Base-by-base conservation (phyloP, 192 early-diverging fungal genomes). In the Umbelopsis ramanniana region DNA sequence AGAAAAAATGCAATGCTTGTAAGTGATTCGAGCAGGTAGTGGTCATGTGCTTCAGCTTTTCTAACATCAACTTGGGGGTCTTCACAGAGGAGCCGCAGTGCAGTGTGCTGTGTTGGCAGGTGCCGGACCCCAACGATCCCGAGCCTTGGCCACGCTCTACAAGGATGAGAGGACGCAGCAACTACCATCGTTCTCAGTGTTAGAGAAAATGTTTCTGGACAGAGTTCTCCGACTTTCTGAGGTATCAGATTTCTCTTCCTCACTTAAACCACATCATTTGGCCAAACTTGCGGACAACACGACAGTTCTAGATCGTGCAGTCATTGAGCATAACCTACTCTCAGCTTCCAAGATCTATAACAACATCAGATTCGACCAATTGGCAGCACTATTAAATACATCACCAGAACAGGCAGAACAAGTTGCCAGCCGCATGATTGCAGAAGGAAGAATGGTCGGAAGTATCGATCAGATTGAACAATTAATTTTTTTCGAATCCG, bases 161-260 rank as follows among this genome's bases (percentile, higher is more conserved):
- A 95, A 94, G 73, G 95, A 98, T 77, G 94, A 97, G 63, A 89
- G 95, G 46, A 89, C 93, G 15, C 87, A 93, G 19, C 87, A 93
- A n/a, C 83, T 92, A 22, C 84, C 91, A 6, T 81, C 85, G 43
- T 93, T 88, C 54, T 78, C 87, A 17, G 88, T 99, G n/a, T 74
- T 99, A 50, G 94, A 96, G 74, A 98, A 96, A 82, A 97, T 98
- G 91, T 95, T 96, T 68, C 80, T 97, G 47, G 95, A 93, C 78
- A 90, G 95, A 4, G 89, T 97, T 14, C 87, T 97, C 60, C 86
- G 89, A 40, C 84, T 83, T 12, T 76, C 83, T 10, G 94, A 98
- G 79, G 92, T 97, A 14, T 90, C 87, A 29, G 89, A 92, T 63
- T 97, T 97, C 74, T 83, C 87, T 12, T 72, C 74, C 66, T 88